Conservation (phyloP, 176 grass and related monocot genomes). For the Cocos nucifera region DNA sequence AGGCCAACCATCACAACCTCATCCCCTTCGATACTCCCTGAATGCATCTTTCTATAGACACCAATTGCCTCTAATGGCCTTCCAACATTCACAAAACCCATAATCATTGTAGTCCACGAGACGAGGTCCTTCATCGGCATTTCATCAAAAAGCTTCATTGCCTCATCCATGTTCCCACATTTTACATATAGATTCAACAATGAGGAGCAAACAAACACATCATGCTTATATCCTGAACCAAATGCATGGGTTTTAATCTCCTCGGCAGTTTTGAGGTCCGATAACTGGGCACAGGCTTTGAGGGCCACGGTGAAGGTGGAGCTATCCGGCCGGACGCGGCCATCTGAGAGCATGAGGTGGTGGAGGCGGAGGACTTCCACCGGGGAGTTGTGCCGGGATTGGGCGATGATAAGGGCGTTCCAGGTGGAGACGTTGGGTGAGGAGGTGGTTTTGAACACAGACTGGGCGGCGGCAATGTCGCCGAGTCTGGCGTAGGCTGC, state of each 20-base stretch:
- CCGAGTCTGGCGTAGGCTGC: conserved; percentile 42
- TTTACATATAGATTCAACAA: conserved; percentile 36
- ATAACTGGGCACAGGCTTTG: conserved; percentile 39
- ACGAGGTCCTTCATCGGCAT: conserved; percentile 45
- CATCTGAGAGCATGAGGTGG: conserved; percentile 21
- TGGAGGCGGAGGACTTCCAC: conserved; percentile 35
- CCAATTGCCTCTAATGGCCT: conserved; percentile 26
- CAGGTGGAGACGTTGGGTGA: conserved; percentile 31
- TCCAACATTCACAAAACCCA: conserved; percentile 35
- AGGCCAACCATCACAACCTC: conserved; percentile 41
- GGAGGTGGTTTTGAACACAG: conserved; percentile 18
- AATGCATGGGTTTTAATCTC: conserved; percentile 24
- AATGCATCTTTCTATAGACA: conserved; percentile 41
- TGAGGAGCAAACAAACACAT: conserved; percentile 57
- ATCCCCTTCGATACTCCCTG: conserved; percentile 23
- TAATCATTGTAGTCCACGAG: conserved; percentile 60
- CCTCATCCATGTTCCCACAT: conserved; percentile 44
- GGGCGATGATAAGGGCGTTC: conserved; percentile 44
- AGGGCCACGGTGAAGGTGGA: conserved; percentile 62
- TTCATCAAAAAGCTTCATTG: conserved; percentile 35
- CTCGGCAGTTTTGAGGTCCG: conserved; percentile 29
- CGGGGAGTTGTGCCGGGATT: conserved; percentile 21
- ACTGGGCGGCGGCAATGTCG: conserved; percentile 33
- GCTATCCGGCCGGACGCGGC: conserved; percentile 34
- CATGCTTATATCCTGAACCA: conserved; percentile 19